Evolutionary conservation across 1,139 yeast genomes (phyloP).

Genomic region (Zygoascus hellenicus): DNA sequence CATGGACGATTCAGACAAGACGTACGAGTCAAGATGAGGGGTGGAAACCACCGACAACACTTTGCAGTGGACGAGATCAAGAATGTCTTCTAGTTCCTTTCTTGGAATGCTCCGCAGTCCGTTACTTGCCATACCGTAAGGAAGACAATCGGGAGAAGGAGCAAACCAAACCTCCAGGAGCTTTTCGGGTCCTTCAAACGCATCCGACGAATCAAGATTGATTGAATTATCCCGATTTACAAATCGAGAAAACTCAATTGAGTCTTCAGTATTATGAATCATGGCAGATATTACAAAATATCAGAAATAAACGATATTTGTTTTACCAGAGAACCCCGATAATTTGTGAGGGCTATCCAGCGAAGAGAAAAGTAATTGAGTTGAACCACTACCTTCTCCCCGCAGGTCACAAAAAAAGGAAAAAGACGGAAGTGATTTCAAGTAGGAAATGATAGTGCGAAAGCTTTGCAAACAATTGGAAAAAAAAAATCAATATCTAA

Average conservation of each 20-base stretch:
- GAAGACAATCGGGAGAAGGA: constrained; percentile 39
- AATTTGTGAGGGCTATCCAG: background rate
- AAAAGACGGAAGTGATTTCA: background rate
- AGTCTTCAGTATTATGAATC: constrained; percentile 22
- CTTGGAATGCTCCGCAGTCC: constrained; percentile 61
- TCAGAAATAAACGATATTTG: background rate
- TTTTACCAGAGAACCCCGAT: background rate
- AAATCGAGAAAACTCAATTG: constrained; percentile 31
- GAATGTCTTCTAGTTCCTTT: constrained; percentile 60
- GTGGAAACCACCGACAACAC: constrained; percentile 74
- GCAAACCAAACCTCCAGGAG: constrained; percentile 86
- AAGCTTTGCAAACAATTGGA: background rate
- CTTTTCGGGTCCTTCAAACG: constrained; percentile 97
- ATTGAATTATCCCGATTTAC: constrained; percentile 77
- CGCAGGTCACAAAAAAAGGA: background rate
- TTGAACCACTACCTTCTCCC: constrained; percentile 1
- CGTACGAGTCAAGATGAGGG: constrained; percentile 67
- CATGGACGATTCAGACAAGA: constrained; percentile 82
- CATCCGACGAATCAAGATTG: constrained; percentile 76
- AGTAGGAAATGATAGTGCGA: background rate
- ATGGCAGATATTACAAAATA: constrained; percentile 12
- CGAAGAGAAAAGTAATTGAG: constrained; percentile 3
- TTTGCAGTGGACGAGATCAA: constrained; percentile 84
- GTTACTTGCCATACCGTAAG: constrained; percentile 26
- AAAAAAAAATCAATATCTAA: no score